phyloP scores from a whole-genome alignment of 2,329 filamentous ascomycete species.

The Coleophoma crateriformis region DNA sequence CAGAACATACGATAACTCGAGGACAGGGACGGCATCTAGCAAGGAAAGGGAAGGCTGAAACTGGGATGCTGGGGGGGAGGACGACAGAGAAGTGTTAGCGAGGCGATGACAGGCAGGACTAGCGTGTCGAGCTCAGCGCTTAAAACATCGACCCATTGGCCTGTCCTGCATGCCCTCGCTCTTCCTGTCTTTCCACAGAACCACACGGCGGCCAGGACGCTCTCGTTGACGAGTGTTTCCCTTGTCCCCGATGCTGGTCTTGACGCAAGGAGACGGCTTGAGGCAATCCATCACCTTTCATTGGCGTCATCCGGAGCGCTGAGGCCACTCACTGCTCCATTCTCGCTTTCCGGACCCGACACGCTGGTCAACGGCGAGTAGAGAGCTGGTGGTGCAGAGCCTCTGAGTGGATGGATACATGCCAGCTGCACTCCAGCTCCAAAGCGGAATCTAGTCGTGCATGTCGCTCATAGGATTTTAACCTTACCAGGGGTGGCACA shows the following conservation, averaged over 20 bases:
- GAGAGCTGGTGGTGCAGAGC: background rate
- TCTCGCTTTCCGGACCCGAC: background rate
- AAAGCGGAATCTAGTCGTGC: no score
- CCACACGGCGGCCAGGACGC: background rate
- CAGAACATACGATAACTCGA: background rate
- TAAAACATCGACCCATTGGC: no score
- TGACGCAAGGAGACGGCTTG: background rate
- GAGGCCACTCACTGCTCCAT: background rate
- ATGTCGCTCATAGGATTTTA: no score
- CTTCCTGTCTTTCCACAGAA: background rate
- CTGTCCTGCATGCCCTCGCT: background rate
- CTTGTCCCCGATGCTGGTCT: background rate
- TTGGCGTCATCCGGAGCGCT: background rate
- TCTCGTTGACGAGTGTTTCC: background rate
- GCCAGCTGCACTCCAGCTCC: background rate
- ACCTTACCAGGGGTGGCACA: background rate
- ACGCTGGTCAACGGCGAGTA: background rate
- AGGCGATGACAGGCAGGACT: no score
- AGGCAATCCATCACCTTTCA: background rate
- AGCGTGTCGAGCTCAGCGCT: no score
- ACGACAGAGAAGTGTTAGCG: no score
- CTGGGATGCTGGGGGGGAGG: no score
- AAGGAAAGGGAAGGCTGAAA: no score
- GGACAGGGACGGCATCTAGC: background rate
- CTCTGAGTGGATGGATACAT: background rate